Evolutionary conservation across 23 red algal genomes (phyloP).

Genomic region (Gracilariopsis chorda): DNA sequence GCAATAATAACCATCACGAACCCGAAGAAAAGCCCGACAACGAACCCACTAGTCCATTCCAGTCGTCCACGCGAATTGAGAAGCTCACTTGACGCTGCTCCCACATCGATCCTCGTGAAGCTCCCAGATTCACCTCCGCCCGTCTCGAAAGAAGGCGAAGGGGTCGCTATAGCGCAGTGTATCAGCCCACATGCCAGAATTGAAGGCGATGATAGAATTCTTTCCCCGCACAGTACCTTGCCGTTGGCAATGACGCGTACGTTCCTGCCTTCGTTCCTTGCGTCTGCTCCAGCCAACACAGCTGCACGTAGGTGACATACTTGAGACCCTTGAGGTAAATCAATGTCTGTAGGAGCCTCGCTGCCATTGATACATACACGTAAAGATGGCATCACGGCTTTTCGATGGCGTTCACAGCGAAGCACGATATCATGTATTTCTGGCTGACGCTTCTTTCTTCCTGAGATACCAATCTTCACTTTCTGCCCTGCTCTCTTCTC

Average conservation of each 20-base stretch:
- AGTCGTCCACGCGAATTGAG: background rate
- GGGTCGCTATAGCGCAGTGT: constrained; percentile 1
- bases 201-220: background rate
- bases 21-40: constrained; percentile 30
- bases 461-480: too few species aligned
- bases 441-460: too few species aligned
- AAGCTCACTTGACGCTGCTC: background rate
- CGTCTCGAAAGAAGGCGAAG: background rate
- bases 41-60: constrained; percentile 38
- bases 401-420: too few species aligned
- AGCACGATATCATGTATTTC: too few species aligned
- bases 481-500: too few species aligned
- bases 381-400: constrained; percentile 1
- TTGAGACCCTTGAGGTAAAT: background rate
- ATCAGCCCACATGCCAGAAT: constrained; percentile 17
- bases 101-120: background rate
- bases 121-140: background rate
- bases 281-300: background rate
- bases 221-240: background rate
- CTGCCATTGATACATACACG: background rate
- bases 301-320: background rate
- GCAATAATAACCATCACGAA: constrained; percentile 51
- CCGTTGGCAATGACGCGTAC: background rate
- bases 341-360: background rate
- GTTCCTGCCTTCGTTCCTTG: background rate